phyloP scores from a whole-genome alignment of 441 rosid species.

The Adansonia rubrostipa region DNA sequence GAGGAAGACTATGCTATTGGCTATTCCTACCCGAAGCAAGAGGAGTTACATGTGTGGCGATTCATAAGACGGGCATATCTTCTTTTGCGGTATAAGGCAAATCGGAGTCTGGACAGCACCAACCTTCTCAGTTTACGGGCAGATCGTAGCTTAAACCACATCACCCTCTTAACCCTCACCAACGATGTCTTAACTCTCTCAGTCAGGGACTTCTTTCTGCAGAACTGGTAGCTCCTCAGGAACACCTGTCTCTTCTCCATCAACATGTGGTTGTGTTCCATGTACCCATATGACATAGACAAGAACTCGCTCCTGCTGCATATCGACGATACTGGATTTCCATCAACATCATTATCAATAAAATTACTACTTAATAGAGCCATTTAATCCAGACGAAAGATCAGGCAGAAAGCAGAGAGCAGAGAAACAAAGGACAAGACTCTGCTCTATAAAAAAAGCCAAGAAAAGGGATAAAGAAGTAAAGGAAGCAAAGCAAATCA shows the following conservation, averaged over 20 bases:
- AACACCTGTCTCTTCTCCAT: conserved; percentile 83
- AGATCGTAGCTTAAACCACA: conserved; percentile 51
- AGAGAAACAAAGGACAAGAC: not conserved
- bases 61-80: conserved; percentile 45
- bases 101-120: conserved; percentile 58
- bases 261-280: conserved; percentile 35
- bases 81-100: conserved; percentile 50
- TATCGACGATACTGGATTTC: conserved; percentile 1
- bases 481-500: not conserved
- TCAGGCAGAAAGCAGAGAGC: no score
- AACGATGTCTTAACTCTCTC: conserved; percentile 56
- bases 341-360: not conserved
- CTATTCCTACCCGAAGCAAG: conserved; percentile 45
- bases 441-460: not conserved
- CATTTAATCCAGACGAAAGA: not conserved
- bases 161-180: conserved; percentile 48
- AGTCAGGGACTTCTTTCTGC: conserved; percentile 54
- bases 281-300: conserved; percentile 11
- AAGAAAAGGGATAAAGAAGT: not conserved
- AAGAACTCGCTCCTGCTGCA: not conserved
- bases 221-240: conserved; percentile 79
- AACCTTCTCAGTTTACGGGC: conserved; percentile 51
- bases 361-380: not conserved
- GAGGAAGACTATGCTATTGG: no score
- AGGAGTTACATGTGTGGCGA: conserved; percentile 30